These are phyloP conservation scores for Pogostemon cablin DNA, from an alignment of 257 asterid species.

Conservation along the genomic window DNA sequence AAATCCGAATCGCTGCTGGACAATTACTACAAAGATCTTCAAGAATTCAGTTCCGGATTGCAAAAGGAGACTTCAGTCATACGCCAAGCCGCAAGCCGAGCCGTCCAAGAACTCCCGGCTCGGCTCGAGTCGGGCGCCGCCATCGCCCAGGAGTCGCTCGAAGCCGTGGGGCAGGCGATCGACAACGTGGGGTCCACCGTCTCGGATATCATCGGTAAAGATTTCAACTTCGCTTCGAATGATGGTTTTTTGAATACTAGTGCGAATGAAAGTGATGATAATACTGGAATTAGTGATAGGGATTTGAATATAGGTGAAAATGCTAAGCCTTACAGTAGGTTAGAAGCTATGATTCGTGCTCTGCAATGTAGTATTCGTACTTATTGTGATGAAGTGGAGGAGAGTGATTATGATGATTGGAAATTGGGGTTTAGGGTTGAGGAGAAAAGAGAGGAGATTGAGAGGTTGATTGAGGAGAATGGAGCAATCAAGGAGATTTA, in stretches of 20 bases:
- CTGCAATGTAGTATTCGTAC: conserved; percentile 67
- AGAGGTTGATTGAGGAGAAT: conserved; percentile 50
- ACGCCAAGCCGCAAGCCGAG: conserved; percentile 77
- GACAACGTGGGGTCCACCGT: conserved; percentile 70
- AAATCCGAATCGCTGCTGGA: conserved; percentile 75
- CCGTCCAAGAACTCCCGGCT: conserved; percentile 69
- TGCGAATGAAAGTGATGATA: conserved; percentile 31
- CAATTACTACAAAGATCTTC: conserved; percentile 71
- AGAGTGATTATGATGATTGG: conserved; percentile 63
- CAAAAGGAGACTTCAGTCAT: conserved; percentile 66
- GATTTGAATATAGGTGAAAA: conserved; percentile 31
- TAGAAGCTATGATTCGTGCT: conserved; percentile 59
- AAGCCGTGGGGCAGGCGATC: conserved; percentile 82
- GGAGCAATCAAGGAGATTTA: conserved; percentile 56
- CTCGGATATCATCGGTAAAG: conserved; percentile 68
- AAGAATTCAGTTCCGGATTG: conserved; percentile 74
- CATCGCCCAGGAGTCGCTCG: conserved; percentile 81
- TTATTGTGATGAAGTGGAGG: conserved; percentile 70
- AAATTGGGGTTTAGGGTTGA: conserved; percentile 60
- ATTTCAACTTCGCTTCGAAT: conserved; percentile 48
- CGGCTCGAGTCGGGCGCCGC: conserved; percentile 86
- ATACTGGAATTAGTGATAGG: conserved; percentile 30
- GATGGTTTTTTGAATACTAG: conserved; percentile 36
- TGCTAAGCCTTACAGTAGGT: conserved; percentile 72
- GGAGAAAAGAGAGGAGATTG: conserved; percentile 60